Conservation (phyloP, 2,329 filamentous ascomycete species). For the Pseudogymnoascus sp. region DNA sequence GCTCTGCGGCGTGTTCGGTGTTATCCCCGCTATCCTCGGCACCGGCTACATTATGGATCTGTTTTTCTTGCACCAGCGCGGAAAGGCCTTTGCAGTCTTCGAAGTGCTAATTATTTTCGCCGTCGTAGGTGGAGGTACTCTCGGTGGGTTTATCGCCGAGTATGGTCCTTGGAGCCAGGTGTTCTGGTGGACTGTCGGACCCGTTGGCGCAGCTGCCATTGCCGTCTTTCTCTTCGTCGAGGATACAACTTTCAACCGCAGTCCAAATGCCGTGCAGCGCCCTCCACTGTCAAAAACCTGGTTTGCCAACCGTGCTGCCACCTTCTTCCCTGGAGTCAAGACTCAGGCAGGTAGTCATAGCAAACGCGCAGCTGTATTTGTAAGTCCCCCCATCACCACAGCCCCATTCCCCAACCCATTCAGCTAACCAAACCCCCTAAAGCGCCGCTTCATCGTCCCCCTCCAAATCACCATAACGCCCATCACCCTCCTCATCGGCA, state of each 20-base stretch:
- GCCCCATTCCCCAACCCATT: background rate
- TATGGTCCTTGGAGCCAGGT: constrained; percentile 31
- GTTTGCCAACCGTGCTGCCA: constrained; percentile 24
- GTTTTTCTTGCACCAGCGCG: constrained; percentile 38
- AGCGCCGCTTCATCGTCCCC: constrained; percentile 21
- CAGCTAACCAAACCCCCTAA: constrained; percentile 7
- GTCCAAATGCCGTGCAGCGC: constrained; percentile 18
- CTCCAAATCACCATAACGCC: constrained; percentile 17
- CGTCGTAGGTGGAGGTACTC: constrained; percentile 30
- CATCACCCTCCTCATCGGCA: constrained; percentile 32
- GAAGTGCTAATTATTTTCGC: constrained; percentile 33
- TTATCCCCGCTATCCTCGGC: constrained; percentile 33
- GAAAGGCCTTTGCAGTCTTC: constrained; percentile 32
- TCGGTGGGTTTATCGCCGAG: constrained; percentile 34
- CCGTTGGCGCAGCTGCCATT: constrained; percentile 30
- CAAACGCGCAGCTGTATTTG: background rate
- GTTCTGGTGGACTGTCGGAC: constrained; percentile 38
- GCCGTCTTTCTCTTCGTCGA: constrained; percentile 33
- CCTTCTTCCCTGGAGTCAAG: constrained; percentile 27
- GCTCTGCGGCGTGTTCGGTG: constrained; percentile 36
- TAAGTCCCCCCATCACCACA: background rate
- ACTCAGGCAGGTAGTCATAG: background rate
- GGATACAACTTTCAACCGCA: constrained; percentile 32
- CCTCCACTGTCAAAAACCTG: constrained; percentile 16
- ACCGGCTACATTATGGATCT: constrained; percentile 35